Evolutionary conservation across 257 asterid genomes (phyloP), one percentile per base, ranked within the genome.

Genomic region (Rehmannia glutinosa): DNA sequence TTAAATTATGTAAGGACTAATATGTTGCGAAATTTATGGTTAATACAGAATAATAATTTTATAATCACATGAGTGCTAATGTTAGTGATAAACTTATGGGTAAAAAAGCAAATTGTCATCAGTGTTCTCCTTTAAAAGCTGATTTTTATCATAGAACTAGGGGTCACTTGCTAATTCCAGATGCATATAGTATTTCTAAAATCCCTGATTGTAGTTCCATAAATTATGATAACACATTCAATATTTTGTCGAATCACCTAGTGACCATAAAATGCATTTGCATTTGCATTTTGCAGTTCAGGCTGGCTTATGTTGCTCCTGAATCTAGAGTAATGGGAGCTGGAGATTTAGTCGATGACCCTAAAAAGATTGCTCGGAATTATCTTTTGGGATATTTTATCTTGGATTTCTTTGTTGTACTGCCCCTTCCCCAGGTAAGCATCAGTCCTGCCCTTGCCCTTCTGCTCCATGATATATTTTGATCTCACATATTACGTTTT

Each of bases 361-460:
- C 96, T 53, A 89, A 69, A 73, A 83, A 54, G 73, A 91, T 91
- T 64, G 98, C 96, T 12, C 59, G 71, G 67, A 71, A 91, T 64
- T 91, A 91, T 81, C 80, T 89, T 13, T 36, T 33, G 33, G 84
- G 88, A 66, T 80, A 73, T 79, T 89, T 91, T 73, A 19, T 61
- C 17, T n/a, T 87, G 27, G 98, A 91, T 69, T 50, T 89, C n/a
- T 77, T 89, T 47, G 76, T 76, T 17, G 85, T 85, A 19, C 77
- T 91, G 32, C 98, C 98, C 47, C 93, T 91, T 66, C 98, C 98
- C 16, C 96, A 91, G 80, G 98, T 87, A 33, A 79, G 76, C 23
- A 35, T 41, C 27, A 21, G 12, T 33, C 24, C 33, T 43, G 24
- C 67, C 30, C 36, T 54, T 15, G 1, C 20, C 21, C 20, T 63